These are phyloP conservation scores for Fagopyrum tataricum DNA, from an alignment of 148 eudicot genomes.

Conservation along the genomic window DNA sequence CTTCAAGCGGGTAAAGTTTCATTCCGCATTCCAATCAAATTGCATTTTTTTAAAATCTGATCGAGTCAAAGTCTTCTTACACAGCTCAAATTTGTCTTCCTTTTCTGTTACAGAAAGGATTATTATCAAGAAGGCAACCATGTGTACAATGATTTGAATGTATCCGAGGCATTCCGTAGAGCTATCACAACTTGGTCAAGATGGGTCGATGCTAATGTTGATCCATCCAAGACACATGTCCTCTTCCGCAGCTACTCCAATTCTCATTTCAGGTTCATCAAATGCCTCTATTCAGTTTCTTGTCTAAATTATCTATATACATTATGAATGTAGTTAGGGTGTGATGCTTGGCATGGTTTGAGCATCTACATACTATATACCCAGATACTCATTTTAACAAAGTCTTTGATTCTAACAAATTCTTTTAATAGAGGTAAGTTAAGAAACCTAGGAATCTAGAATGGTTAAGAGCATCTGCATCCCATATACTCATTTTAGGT, in stretches of 20 bases:
- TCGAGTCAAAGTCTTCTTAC: not conserved
- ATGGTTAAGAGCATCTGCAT: no score
- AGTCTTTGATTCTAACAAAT: no score
- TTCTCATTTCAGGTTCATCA: constrained; percentile 80
- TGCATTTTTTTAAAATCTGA: no score
- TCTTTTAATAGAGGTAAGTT: no score
- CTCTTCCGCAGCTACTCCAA: constrained; percentile 88
- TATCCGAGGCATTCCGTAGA: constrained; percentile 70
- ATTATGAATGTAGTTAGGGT: no score
- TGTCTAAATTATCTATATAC: no score
- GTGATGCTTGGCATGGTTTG: no score
- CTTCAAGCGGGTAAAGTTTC: constrained; percentile 58
- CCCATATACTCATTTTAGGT: no score
- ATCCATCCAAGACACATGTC: constrained; percentile 56
- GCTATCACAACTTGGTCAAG: constrained; percentile 94
- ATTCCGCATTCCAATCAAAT: not conserved
- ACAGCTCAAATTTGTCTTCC: not conserved
- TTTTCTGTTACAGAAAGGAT: constrained; percentile 43
- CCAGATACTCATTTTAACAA: no score
- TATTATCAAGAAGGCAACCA: constrained; percentile 96
- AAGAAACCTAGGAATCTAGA: no score
- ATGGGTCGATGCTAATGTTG: constrained; percentile 74
- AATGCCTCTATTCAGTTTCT: not conserved
- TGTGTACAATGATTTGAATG: constrained; percentile 63
- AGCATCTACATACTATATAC: no score